phyloP scores from a whole-genome alignment of 2,329 filamentous ascomycete genomes.

The Talaromyces islandicus region DNA sequence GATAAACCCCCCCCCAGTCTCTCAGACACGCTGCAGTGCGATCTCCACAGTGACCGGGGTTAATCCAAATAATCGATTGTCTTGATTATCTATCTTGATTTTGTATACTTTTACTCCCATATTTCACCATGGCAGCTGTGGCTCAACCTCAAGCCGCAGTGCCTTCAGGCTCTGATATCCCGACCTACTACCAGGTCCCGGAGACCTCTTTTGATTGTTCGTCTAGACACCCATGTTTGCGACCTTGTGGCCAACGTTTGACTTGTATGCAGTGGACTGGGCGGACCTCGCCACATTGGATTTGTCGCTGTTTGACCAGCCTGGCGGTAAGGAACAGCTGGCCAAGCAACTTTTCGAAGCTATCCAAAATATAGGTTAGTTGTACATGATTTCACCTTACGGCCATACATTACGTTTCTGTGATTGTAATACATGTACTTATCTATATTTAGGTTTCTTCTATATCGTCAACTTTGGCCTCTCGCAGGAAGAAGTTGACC shows the following conservation, averaged over 20 bases:
- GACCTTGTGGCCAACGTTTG: not conserved
- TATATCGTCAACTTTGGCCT: conserved; percentile 55
- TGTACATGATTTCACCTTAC: not conserved
- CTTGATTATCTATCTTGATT: not conserved
- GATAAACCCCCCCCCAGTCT: not conserved
- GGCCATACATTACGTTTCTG: conserved; percentile 9
- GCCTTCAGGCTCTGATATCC: not conserved
- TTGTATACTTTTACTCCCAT: not conserved
- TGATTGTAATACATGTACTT: not conserved
- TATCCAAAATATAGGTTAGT: conserved; percentile 34
- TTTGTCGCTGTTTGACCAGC: conserved; percentile 46
- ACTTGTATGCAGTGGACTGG: conserved; percentile 30
- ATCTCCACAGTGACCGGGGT: not conserved
- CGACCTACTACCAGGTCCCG: conserved; percentile 5
- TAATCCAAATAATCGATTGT: not conserved
- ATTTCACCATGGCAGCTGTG: not conserved
- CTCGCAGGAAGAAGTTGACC: conserved; percentile 49
- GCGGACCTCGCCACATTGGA: conserved; percentile 53
- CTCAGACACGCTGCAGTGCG: not conserved
- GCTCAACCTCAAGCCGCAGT: not conserved
- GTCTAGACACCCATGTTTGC: not conserved
- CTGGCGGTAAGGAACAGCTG: conserved; percentile 48
- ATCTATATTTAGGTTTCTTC: conserved; percentile 44
- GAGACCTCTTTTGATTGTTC: conserved; percentile 6
- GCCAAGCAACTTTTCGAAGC: conserved; percentile 49